Base-by-base conservation (phyloP, 1,284 basidiomycete genomes). In the Ceratobasidium sp. region DNA sequence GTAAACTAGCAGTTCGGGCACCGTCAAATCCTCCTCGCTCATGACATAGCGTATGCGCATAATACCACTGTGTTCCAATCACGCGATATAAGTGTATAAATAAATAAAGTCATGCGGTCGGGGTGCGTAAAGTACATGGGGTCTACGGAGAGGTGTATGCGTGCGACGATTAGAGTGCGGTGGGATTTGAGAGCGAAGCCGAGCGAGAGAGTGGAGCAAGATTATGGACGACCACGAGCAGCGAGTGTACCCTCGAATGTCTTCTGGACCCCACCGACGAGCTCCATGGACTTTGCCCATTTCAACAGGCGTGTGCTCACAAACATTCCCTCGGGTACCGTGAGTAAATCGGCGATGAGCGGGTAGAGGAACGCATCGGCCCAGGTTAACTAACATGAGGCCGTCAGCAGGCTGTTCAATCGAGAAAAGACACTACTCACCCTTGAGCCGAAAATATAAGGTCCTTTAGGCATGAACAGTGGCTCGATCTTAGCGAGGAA, bases 311-410 rank as follows among this genome's bases (percentile, higher is more conserved):
- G 66, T 33, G 65, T 58, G 47, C 60, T 65, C 39, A 77, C 51
- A 54, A 77, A 69, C 76, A 69, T 71, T 20, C 76, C 60, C 31
- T 77, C 76, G 17, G 76, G 76, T n/a, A 71, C 61, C 3, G 76
- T 64, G 42, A 69, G 26, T 0, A 77, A 58, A 54, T 77, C 76
- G 35, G 76, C 65, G 35, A 77, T 68, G 45, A 77, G 76, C 15
- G 76, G 76, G 31, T 69, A 77, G 31, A 77, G 67, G 76, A 77
- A 77, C 20, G 68, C 66, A 35, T 77, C 76, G 7, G 76, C 76
- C 76, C 76, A 77, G 51, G 76, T 77, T 58, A 77, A 35, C 68
- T 77, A 45, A 28, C 37, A 31, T 26, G n/a, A n/a, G 39, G 28
- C 10, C 23, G 49, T 75, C 39, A 75, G 33, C 11, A 33, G 26